A percentile compares a stretch with the other conserved stretches of the same genome.
Evolutionary conservation across 2,329 filamentous ascomycete genomes (phyloP).

Genomic region (Colletotrichum sp.): DNA sequence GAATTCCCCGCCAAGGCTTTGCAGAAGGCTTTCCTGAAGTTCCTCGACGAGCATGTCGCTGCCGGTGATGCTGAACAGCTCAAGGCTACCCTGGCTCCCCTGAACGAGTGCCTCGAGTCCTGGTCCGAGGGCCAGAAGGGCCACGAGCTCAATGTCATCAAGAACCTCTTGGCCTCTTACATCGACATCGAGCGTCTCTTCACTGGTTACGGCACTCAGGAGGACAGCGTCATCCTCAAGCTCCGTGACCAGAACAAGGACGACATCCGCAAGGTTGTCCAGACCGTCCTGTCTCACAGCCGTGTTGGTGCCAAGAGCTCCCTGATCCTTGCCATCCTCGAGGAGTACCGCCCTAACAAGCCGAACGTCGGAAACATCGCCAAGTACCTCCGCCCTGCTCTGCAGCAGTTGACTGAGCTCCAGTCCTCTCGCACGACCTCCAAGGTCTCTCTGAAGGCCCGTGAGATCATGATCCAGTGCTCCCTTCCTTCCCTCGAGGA

Average conservation of each 20-base stretch:
- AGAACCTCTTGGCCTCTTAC: conserved; percentile 80
- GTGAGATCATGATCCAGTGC: conserved; percentile 96
- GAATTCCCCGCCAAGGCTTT: conserved; percentile 95
- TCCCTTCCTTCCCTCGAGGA: conserved; percentile 96
- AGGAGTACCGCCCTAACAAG: conserved; percentile 94
- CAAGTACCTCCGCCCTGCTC: conserved; percentile 82
- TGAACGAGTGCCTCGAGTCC: conserved; percentile 77
- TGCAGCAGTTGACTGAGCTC: conserved; percentile 89
- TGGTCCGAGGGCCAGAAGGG: conserved; percentile 90
- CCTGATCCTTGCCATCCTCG: conserved; percentile 86
- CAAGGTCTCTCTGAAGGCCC: conserved; percentile 96
- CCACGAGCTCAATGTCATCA: conserved; percentile 86
- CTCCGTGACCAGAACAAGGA: conserved; percentile 98
- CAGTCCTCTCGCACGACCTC: conserved; percentile 81
- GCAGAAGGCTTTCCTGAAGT: conserved; percentile 82
- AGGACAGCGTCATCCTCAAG: conserved; percentile 92
- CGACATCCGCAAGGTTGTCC: conserved; percentile 82
- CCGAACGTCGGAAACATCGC: conserved; percentile 86
- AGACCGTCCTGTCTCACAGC: conserved; percentile 92
- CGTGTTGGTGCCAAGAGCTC: conserved; percentile 94
- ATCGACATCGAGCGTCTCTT: conserved; percentile 86
- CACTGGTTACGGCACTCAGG: conserved; percentile 81
- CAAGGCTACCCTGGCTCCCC: conserved; percentile 73
- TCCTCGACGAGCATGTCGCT: conserved; percentile 84
- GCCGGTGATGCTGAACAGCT: conserved; percentile 76